Base-by-base conservation (phyloP, 768 basidiomycete genomes). In the Podaxis sp. region DNA sequence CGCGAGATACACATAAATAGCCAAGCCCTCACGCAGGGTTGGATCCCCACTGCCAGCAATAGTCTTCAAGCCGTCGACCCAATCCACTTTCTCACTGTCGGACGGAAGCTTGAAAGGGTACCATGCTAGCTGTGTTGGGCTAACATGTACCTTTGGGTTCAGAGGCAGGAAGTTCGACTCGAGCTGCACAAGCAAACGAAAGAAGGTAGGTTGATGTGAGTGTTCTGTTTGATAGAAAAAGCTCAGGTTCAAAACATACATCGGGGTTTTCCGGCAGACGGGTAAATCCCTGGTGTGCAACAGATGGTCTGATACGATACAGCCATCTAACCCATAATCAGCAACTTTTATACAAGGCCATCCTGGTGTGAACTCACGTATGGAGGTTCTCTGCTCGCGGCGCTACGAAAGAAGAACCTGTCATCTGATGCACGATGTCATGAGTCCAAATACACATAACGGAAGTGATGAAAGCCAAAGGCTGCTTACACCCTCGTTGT, bases 41-140 rank as follows among this genome's bases (percentile, higher is more conserved):
- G 87, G 86, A 56, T 87, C 84, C 2, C 87, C 87, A 63, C 83
- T 84, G 0, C 87, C 87, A 12, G 82, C 83, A 17, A 89, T 66
- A 2, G 87, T 88, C 76, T 87, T 87, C 52, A 90, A 66, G 1
- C 86, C 84, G 22, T 83, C 76, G 15, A 86, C 76, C 63, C 87
- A 89, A 68, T 87, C 83, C 33, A 84, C 79, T 39, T 76, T 74
- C 40, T 68, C 64, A 2, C 70, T 70, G 39, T 70, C 71, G 1
- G 77, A 54, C 1, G 86, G 87, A 39, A 88, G 73, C 40, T 81
- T 77, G 73, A 88, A 84, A 0, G 87, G 87, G 64, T 79, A 77
- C 87, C 87, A 90, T 9, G 87, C 84, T 30, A 87, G 80, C 66
- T 88, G 87, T 4, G 86, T 87, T 2, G 87, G 83, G 65, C 82